Conservation (phyloP, 805 yeast genomes). For the Metschnikowia orientalis region DNA sequence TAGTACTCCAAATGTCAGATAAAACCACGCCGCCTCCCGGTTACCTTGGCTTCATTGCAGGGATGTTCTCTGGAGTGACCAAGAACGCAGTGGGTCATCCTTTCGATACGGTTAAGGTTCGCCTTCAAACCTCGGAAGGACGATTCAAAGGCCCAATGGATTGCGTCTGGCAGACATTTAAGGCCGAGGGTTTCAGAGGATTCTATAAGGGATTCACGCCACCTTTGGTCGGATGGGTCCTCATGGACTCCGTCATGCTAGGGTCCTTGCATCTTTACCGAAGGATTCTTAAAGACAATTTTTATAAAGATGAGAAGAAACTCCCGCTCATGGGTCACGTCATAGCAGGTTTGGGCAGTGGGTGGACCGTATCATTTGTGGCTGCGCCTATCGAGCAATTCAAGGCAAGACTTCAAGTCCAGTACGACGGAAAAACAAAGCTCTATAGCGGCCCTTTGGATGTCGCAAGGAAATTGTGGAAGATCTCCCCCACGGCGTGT, state of each 20-base stretch:
- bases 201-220: slow-evolving; percentile 90
- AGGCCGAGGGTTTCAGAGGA: slow-evolving; percentile 73
- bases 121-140: slow-evolving; percentile 63
- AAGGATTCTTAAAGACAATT: slow-evolving; percentile 56
- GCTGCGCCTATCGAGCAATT: slow-evolving; percentile 93
- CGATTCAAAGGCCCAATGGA: slow-evolving; percentile 79
- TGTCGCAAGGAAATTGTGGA: slow-evolving; percentile 57
- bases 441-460: slow-evolving; percentile 76
- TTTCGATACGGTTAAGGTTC: slow-evolving; percentile 83
- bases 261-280: slow-evolving; percentile 82
- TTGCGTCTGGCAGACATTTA: slow-evolving; percentile 67
- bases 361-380: slow-evolving; percentile 90
- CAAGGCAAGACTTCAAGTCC: slow-evolving; percentile 85
- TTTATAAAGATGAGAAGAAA: slow-evolving; percentile 57
- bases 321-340: slow-evolving; percentile 74
- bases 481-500: slow-evolving; percentile 50
- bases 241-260: slow-evolving; percentile 88
- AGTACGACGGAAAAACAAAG: slow-evolving; percentile 70
- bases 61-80: slow-evolving; percentile 80
- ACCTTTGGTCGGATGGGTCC: slow-evolving; percentile 88
- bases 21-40: slow-evolving; percentile 37
- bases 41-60: slow-evolving; percentile 80
- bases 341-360: slow-evolving; percentile 76
- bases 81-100: slow-evolving; percentile 93
- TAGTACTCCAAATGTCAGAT: slow-evolving; percentile 2